phyloP scores from a whole-genome alignment of 1,139 yeast genomes.

The Saccharomyces hybrid region DNA sequence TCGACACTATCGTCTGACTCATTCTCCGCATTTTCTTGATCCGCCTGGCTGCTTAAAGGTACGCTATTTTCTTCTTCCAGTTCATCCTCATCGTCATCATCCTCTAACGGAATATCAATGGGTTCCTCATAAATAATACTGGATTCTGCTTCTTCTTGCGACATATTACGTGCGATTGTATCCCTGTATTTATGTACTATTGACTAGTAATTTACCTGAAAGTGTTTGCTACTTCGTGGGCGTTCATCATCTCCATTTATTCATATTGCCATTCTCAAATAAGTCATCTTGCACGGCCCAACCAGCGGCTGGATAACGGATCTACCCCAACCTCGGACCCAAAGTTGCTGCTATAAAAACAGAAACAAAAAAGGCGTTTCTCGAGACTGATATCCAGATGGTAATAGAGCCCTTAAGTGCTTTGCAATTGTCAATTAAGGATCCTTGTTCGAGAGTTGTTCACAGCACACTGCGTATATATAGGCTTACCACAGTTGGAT shows the following conservation, averaged over 20 bases:
- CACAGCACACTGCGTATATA: not conserved
- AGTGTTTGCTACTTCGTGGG: not conserved
- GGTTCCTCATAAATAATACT: constrained; percentile 18
- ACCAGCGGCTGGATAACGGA: not conserved
- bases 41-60: not conserved
- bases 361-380: not conserved
- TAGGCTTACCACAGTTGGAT: not conserved
- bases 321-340: constrained; percentile 1
- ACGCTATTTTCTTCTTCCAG: constrained; percentile 6
- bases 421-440: not conserved
- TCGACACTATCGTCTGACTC: not conserved
- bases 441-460: not conserved
- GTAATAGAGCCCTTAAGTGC: constrained; percentile 3
- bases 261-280: not conserved
- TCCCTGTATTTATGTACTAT: not conserved
- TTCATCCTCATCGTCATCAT: constrained; percentile 15
- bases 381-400: constrained; percentile 3
- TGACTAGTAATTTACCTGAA: not conserved
- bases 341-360: not conserved
- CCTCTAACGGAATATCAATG: constrained; percentile 13
- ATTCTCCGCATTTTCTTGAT: not conserved
- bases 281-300: not conserved
- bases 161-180: constrained; percentile 1
- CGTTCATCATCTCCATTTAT: not conserved
- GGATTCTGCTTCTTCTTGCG: constrained; percentile 9